Base-by-base conservation (phyloP, 768 basidiomycete genomes). In the Tulasnella sp. region DNA sequence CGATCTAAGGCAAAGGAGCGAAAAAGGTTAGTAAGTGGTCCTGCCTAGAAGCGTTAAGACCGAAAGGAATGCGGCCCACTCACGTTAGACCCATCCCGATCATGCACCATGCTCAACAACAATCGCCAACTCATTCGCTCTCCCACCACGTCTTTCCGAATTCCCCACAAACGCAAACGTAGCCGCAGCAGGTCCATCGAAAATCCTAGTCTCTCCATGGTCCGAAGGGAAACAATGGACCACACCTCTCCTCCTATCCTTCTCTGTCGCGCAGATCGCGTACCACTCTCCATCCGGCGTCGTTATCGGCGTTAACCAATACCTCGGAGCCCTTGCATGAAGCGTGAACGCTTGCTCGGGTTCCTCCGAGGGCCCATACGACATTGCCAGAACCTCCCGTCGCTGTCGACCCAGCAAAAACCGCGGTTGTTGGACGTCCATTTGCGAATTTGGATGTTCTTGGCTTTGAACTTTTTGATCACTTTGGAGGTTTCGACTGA, bases 241-340 rank as follows among this genome's bases (percentile, higher is more conserved):
- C n/a, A 72, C 71, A 8, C 71, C 71, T 31, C 40, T 49, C 40
- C 39, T 40, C 71, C 71, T 12, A 42, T 45, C 71, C 49, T 49
- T 38, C 29, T 72, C 71, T 15, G 71, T 72, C 71, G 71, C 71
- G 71, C 71, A 72, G 37, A 72, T 72, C 37, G 71, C 71, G 71
- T 72, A 72, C 71, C 71, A 72, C 31, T 40, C 31, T 31, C 71
- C 71, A 17, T 72, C 71, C n/a, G 37, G 39, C 8, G 38, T 72
- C 38, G 71, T 72, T n/a, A 72, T 72, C 19, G 71, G 71, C 40
- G 40, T 40, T 40, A 72, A 17, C 38, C 40, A 72, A 40, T 40
- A 40, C 31, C 71, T 49, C 71, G 71, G 71, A 12, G 71, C 71
- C 31, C 15, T 3, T 22, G 71, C 39, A n/a, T 72, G 39, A 22